These are phyloP conservation scores for Hymenotorrendiella dingleyae DNA, from an alignment of 2,329 filamentous ascomycete genomes.

Conservation along the genomic window DNA sequence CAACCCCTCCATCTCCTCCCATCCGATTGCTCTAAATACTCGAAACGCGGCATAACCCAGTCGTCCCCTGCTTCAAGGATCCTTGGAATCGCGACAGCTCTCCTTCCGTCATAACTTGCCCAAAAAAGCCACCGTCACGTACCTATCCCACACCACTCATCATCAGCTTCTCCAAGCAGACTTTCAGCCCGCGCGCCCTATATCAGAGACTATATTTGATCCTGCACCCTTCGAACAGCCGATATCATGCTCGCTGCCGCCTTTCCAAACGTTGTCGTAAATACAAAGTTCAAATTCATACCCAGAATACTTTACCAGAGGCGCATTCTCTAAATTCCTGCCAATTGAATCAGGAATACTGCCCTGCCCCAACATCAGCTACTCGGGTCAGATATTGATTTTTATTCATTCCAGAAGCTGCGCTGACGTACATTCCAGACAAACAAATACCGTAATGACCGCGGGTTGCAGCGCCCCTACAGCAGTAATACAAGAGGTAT, in stretches of 20 bases:
- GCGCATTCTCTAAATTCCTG: too few relatives aligned
- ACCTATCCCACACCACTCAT: background rate
- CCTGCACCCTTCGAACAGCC: slow-evolving; percentile 8
- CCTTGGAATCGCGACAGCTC: too few relatives aligned
- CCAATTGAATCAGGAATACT: slow-evolving; percentile 18
- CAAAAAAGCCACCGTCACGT: background rate
- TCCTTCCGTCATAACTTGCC: slow-evolving; percentile 2
- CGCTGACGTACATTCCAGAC: slow-evolving; percentile 12
- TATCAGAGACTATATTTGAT: slow-evolving; percentile 11
- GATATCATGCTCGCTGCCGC: slow-evolving; percentile 17
- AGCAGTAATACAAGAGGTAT: slow-evolving; percentile 25
- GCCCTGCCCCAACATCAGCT: slow-evolving; percentile 4
- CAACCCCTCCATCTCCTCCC: background rate
- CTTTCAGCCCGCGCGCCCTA: too few relatives aligned
- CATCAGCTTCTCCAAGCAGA: background rate
- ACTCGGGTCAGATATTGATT: slow-evolving; percentile 12
- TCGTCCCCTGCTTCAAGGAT: too few relatives aligned
- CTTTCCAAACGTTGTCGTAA: too few relatives aligned
- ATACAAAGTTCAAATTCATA: slow-evolving; percentile 4
- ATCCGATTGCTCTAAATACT: slow-evolving; percentile 4
- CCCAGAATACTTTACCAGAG: too few relatives aligned
- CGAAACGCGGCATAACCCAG: slow-evolving; percentile 14
- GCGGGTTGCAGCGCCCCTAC: slow-evolving; percentile 23
- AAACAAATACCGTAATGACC: slow-evolving; percentile 18
- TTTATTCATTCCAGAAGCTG: slow-evolving; percentile 2